Base-by-base conservation (phyloP, 768 basidiomycete genomes). In the Sarcomyxa edulis region DNA sequence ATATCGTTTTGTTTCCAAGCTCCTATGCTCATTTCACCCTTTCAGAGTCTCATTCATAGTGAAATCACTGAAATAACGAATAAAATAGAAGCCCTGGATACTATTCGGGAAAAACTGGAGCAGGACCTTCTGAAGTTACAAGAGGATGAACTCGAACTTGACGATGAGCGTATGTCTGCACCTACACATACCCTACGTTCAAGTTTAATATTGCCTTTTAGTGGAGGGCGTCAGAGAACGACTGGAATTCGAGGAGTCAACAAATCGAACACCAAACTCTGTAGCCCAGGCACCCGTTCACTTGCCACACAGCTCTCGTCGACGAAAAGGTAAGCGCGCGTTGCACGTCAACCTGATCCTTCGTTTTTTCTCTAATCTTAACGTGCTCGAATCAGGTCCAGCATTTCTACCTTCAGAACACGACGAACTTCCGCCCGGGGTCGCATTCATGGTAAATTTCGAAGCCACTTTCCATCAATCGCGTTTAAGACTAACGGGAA, bases 321-420 rank as follows among this genome's bases (percentile, higher is more conserved):
- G 85, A 51, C 70, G 82, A 37, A 85, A 81, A 73, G 81, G 79
- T 80, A 44, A 19, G n/a, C n/a, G n/a, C n/a, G n/a, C n/a, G n/a
- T n/a, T n/a, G n/a, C n/a, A n/a, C n/a, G n/a, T n/a, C n/a, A n/a
- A n/a, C n/a, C n/a, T n/a, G n/a, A n/a, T n/a, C n/a, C n/a, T 25
- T 27, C 3, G 23, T 24, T 29, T n/a, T 8, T 43, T 40, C 27
- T 31, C 30, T 16, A 32, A 32, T 6, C 26, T 29, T 19, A 22
- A 19, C 32, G 30, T 37, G 15, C 35, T 37, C 26, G 31, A 21
- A 12, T 10, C 43, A 84, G 94, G 95, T 2, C 94, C 95, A 1
- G 89, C 89, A 12, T 98, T 99, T 68, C 59, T 99, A 32, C 96
- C 96, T 4, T 96, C 93, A 12, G 96, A 98, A 56, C 96, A 99